These are phyloP conservation scores for Monosporascus ibericus DNA, from an alignment of 2,329 filamentous ascomycete genomes.

Conservation along the genomic window DNA sequence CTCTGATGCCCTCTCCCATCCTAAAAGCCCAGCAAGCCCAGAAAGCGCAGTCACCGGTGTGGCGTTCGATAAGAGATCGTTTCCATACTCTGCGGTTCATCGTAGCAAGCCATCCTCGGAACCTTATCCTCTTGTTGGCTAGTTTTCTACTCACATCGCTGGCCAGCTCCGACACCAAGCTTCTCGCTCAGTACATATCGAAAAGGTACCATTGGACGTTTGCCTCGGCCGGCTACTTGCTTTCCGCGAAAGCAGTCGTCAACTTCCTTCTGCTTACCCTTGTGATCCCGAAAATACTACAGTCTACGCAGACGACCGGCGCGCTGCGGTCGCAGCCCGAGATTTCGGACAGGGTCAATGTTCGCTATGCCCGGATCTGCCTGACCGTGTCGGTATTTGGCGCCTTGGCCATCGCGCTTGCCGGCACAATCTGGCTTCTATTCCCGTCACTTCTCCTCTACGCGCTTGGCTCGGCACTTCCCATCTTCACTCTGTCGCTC, in stretches of 20 bases:
- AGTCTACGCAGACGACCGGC: conserved; percentile 12
- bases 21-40: conserved; percentile 31
- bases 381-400: conserved; percentile 34
- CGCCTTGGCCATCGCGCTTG: conserved; percentile 35
- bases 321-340: conserved; percentile 9
- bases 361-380: conserved; percentile 30
- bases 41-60: conserved; percentile 9
- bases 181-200: conserved; percentile 45
- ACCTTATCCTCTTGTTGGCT: conserved; percentile 35
- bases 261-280: conserved; percentile 39
- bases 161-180: conserved; percentile 45
- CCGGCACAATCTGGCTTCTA: conserved; percentile 32
- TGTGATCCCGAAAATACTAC: conserved; percentile 33
- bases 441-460: conserved; percentile 39
- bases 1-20: conserved; percentile 32
- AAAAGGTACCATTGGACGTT: conserved; percentile 42
- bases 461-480: conserved; percentile 41
- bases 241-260: conserved; percentile 41
- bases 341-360: conserved; percentile 24
- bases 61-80: conserved; percentile 20
- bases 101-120: conserved; percentile 32
- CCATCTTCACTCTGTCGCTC: conserved; percentile 43
- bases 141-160: conserved; percentile 43
- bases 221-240: conserved; percentile 39
- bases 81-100: conserved; percentile 25